phyloP scores from a whole-genome alignment of 768 basidiomycete species.

The Amylocystis lapponica region DNA sequence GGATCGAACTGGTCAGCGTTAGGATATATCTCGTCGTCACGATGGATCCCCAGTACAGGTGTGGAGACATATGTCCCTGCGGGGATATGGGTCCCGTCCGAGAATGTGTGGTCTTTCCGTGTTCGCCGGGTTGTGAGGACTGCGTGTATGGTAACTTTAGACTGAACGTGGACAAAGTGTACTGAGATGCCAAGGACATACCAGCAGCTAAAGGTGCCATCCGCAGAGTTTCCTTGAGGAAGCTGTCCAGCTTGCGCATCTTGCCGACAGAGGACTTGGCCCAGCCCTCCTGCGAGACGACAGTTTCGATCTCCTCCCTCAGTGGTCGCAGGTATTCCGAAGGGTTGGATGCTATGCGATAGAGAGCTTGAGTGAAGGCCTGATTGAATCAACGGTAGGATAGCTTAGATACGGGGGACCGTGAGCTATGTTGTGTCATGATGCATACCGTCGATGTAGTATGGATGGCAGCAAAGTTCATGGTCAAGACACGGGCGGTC shows the following conservation, averaged over 20 bases:
- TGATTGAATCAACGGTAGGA: slow-evolving; percentile 22
- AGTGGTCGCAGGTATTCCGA: slow-evolving; percentile 28
- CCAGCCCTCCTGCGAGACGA: slow-evolving; percentile 26
- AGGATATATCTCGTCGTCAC: slow-evolving; percentile 37
- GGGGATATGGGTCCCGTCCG: slow-evolving; percentile 33
- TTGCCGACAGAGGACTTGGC: slow-evolving; percentile 30
- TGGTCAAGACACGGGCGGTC: slow-evolving; percentile 15
- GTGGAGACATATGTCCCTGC: slow-evolving; percentile 32
- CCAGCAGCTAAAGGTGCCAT: slow-evolving; percentile 22
- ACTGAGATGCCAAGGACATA: no score
- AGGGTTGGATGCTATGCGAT: slow-evolving; percentile 30
- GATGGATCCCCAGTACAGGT: slow-evolving; percentile 29
- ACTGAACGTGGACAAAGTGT: neutral
- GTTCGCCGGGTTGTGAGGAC: slow-evolving; percentile 14
- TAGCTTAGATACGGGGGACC: slow-evolving; percentile 11
- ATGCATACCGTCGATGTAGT: slow-evolving; percentile 21
- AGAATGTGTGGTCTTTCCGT: slow-evolving; percentile 23
- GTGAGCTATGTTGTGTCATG: neutral
- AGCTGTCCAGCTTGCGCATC: slow-evolving; percentile 40
- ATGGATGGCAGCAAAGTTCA: slow-evolving; percentile 32
- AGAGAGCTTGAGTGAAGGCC: slow-evolving; percentile 29
- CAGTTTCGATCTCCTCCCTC: slow-evolving; percentile 37
- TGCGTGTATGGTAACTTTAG: neutral
- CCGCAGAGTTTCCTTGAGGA: slow-evolving; percentile 36
- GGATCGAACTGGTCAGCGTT: slow-evolving; percentile 36